These are phyloP conservation scores for Picea glauca DNA, from an alignment of 75 land plant genomes.

Conservation along the genomic window DNA sequence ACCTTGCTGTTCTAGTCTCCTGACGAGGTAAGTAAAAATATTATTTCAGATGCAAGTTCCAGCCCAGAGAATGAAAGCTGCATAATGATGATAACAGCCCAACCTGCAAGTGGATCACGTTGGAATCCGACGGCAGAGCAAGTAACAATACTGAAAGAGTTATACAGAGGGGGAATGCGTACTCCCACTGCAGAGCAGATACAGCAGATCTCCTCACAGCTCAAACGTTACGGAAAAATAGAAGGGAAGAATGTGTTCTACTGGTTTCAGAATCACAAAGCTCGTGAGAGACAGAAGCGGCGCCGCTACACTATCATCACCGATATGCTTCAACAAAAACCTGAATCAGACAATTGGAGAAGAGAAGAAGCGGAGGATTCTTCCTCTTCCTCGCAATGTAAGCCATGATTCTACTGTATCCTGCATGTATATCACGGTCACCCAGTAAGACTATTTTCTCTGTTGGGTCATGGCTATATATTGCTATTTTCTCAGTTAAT, in stretches of 20 bases:
- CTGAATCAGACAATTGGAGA: constrained; percentile 5
- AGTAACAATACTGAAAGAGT: constrained; percentile 42
- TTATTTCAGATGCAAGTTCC: too few species aligned
- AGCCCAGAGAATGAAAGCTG: too few species aligned
- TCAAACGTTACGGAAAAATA: constrained; percentile 61
- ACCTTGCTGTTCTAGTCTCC: too few species aligned
- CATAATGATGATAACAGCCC: neutral
- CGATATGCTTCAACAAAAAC: neutral
- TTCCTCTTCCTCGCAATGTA: neutral
- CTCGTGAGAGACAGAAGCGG: constrained; percentile 57
- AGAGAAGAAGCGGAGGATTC: neutral
- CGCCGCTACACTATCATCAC: constrained; percentile 3
- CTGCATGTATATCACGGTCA: too few species aligned
- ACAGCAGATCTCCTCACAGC: constrained; percentile 48
- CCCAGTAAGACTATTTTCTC: too few species aligned
- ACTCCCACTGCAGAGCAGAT: constrained; percentile 61
- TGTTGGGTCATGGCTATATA: too few species aligned
- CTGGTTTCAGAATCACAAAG: constrained; percentile 76
- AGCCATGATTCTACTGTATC: neutral
- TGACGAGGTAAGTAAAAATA: too few species aligned
- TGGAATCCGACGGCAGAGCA: constrained; percentile 62
- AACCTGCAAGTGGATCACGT: constrained; percentile 15
- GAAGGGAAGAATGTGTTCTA: constrained; percentile 71
- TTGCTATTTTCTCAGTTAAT: too few species aligned
- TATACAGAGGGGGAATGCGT: constrained; percentile 46